phyloP scores from a whole-genome alignment of 2,329 filamentous ascomycete genomes.

The Fusarium siculi region DNA sequence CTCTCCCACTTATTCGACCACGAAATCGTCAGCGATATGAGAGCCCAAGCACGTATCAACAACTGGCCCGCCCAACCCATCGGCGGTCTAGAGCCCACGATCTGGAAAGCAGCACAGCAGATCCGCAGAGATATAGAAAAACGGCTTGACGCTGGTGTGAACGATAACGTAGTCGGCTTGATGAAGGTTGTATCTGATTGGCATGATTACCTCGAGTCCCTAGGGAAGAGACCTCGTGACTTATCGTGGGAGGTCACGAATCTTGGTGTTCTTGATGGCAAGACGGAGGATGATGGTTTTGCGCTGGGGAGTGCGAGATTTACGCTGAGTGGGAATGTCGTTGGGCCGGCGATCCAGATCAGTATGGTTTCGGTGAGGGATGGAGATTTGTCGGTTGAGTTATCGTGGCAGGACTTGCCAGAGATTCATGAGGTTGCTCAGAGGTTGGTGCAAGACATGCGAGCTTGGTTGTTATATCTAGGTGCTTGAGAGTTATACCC shows the following conservation, averaged over 20 bases:
- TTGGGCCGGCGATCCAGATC: constrained; percentile 2
- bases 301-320: not conserved
- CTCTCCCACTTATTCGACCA: not conserved
- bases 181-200: constrained; percentile 7
- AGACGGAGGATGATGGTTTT: not conserved
- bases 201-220: not conserved
- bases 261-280: not conserved
- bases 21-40: not conserved
- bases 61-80: constrained; percentile 1
- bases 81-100: not conserved
- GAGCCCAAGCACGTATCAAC: not conserved
- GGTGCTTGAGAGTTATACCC: not conserved
- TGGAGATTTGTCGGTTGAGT: not conserved
- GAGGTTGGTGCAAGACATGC: not conserved
- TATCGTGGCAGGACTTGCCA: constrained; percentile 5
- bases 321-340: not conserved
- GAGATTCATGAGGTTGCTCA: not conserved
- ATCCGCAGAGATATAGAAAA: not conserved
- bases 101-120: constrained; percentile 1
- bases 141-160: not conserved
- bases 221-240: not conserved
- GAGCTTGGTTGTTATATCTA: not conserved
- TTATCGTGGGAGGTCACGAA: constrained; percentile 9
- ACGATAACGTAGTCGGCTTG: not conserved
- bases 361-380: not conserved